Evolutionary conservation across 2,329 filamentous ascomycete species (phyloP).

Genomic region (Colletotrichum abscissum): DNA sequence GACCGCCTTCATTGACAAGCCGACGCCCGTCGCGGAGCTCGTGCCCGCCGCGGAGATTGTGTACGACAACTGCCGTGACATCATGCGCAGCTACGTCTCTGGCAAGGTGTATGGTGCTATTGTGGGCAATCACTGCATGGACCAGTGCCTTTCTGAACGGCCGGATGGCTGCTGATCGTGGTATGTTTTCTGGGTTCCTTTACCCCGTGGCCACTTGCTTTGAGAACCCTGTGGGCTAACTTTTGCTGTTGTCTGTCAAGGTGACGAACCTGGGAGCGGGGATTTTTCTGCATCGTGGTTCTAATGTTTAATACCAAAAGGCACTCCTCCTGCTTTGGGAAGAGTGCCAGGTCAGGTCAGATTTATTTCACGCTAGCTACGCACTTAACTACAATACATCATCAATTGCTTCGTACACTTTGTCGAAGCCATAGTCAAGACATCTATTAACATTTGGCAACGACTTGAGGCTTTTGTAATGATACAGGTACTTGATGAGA

Average conservation of each 20-base stretch:
- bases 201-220: background rate
- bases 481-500: background rate
- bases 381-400: background rate
- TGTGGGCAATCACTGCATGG: background rate
- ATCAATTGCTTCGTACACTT: background rate
- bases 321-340: background rate
- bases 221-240: background rate
- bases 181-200: background rate
- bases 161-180: background rate
- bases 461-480: background rate
- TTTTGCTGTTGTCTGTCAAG: background rate
- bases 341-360: background rate
- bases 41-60: background rate
- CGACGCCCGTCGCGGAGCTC: background rate
- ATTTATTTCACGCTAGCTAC: background rate
- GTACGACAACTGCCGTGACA: background rate
- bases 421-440: background rate
- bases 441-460: background rate
- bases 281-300: background rate
- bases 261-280: background rate
- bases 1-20: background rate
- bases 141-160: background rate
- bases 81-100: background rate
- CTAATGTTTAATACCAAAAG: background rate
- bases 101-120: background rate